Evolutionary conservation across 208 protist genomes (phyloP), one percentile per base, ranked within the genome.

Genomic region (Spironucleus salmonicida): DNA sequence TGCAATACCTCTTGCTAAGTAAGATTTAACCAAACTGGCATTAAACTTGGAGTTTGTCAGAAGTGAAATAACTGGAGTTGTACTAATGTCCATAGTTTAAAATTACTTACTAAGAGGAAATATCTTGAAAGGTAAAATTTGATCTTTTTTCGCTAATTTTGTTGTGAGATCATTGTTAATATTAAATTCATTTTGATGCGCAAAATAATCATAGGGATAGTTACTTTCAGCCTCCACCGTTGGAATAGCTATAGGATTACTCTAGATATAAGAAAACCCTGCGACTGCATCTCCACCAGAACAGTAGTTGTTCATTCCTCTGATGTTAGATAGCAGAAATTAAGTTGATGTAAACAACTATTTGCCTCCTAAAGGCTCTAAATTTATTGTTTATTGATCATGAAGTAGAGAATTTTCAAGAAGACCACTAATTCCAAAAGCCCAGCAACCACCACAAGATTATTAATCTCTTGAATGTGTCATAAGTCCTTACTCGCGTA

Each of bases 361-460:
- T 42, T 2, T 11, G 64, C 9, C 11, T 11, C 2, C 19, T 71
- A 45, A n/a, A 11, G 9, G 64, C 4, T 15, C 4, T 71, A 4
- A 4, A 15, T 35, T 7, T 42, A n/a, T 9, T 15, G 26, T 19
- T n/a, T 32, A 38, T 71, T 15, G n/a, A 32, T 2, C 64, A 15
- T 2, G 38, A 71, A 71, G 34, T 71, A 7, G 34, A 0, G 38
- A 32, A 59, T 62, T 58, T 58, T 87, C 84, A 0, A 76, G 26
- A 13, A 75, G 59, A 66, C 69, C 74, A 26, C 78, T 84, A 29
- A 78, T 76, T 75, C 82, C 64, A 49, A 83, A 81, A 34, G 82
- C 80, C 86, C 83, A 87, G 68, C 83, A 86, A 19, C 79, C 85
- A 27, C 86, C 86, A 75, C 86, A 88, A 27, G 83, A 78, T 49